A percentile compares a stretch with the other conserved stretches of the same genome.
Evolutionary conservation across 225 moss, liverwort and hornwort genomes (phyloP).

Genomic region (Polytrichum commune): DNA sequence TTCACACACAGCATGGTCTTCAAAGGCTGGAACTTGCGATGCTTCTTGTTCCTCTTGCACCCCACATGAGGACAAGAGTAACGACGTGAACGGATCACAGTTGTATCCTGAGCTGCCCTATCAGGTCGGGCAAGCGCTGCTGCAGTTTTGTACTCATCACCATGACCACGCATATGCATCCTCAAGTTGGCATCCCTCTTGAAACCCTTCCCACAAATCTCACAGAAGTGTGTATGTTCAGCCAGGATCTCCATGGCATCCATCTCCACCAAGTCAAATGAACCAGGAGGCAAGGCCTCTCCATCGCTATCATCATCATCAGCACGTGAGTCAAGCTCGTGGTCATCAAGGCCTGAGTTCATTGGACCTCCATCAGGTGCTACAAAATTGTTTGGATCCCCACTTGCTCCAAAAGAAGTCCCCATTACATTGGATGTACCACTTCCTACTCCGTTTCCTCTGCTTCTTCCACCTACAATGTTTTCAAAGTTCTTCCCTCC

Average conservation of each 20-base stretch:
- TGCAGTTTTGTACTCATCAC: constrained; percentile 94
- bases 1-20: constrained; percentile 99
- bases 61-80: constrained; percentile 85
- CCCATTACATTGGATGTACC: constrained; percentile 10
- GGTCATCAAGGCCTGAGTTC: constrained; percentile 51
- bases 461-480: constrained; percentile 14
- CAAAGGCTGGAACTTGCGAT: constrained; percentile 87
- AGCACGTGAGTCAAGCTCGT: constrained; percentile 36
- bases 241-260: constrained; percentile 86
- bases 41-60: constrained; percentile 96
- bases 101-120: constrained; percentile 43
- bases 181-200: constrained; percentile 93
- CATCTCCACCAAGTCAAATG: constrained; percentile 89
- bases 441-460: constrained; percentile 7
- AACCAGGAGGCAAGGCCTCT: constrained; percentile 67
- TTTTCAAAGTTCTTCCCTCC: constrained; percentile 10
- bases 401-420: constrained; percentile 18
- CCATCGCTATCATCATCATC: constrained; percentile 78
- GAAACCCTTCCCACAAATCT: constrained; percentile 92
- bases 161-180: constrained; percentile 99
- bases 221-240: constrained; percentile 96
- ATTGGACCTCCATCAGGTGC: constrained; percentile 34
- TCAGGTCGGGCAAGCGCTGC: constrained; percentile 89
- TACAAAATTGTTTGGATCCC: constrained; percentile 17
- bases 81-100: constrained; percentile 45